Base-by-base conservation (phyloP, 306 rosid species). In the Medicago arabica region DNA sequence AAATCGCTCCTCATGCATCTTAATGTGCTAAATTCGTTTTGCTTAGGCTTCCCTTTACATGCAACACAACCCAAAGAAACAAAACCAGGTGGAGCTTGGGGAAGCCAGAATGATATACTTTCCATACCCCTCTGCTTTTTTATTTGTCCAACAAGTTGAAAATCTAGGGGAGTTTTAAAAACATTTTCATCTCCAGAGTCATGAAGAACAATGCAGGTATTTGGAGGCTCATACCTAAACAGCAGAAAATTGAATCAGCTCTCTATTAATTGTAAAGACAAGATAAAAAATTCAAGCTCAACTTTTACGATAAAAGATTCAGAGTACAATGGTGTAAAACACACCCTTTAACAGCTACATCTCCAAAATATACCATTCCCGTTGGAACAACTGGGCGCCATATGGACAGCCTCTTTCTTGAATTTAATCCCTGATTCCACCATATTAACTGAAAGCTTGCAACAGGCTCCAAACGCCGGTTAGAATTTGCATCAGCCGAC, bases 81-180 rank as follows among this genome's bases (percentile, higher is more conserved):
- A 92, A 87, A 95, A 28, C 99, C 97, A 65, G 97, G 91, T 59
- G 97, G 93, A 75, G 97, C 92, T 84, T 95, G 97, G 58, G 99
- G 99, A 72, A 87, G 89, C 99, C 99, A 95, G 72, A 95, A 95
- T 21, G 93, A 88, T 28, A 92, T 81, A 19, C 77, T 81, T 38
- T 95, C 99, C 81, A 85, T 85, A 83, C 99, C 97, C 82, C 88
- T 85, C 84, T 89, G 99, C 77, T 89, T 92, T 87, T 92, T 95
- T 59, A 95, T 84, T 71, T 86, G 87, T 77, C 97, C 97, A 81
- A 90, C 89, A 78, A 85, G 89, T 67, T 89, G 97, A 84, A 90
- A 95, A 84, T 87, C 97, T 59, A 81, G 71, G 71, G 99, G 99
- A 43, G 86, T 63, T 89, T 82, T 92, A 17, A 84, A 87, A 81